Percentiles rank a stretch among this genome's conserved stretches.
Conservation (phyloP, 495 filamentous ascomycete genomes). For the Aspergillus saccharolyticus region DNA sequence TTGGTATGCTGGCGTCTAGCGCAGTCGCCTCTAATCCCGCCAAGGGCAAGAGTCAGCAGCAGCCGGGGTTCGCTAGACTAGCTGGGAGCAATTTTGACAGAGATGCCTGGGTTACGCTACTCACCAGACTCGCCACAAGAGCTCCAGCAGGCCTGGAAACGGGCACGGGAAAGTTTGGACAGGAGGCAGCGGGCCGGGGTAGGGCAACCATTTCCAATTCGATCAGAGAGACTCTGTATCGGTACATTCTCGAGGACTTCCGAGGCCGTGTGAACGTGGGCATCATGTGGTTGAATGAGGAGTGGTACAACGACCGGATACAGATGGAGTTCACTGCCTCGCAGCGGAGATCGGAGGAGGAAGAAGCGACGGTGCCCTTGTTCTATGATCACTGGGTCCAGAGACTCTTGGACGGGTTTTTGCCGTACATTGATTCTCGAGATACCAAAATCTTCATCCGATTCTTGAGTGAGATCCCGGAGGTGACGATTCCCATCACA, state of each 20-base stretch:
- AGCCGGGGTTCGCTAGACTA: constrained; percentile 68
- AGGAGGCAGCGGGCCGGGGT: constrained; percentile 12
- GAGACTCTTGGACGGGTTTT: constrained; percentile 76
- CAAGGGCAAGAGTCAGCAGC: constrained; percentile 36
- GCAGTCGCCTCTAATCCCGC: constrained; percentile 55
- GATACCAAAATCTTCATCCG: constrained; percentile 80
- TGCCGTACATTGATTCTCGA: constrained; percentile 77
- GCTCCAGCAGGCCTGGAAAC: constrained; percentile 63
- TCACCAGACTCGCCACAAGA: constrained; percentile 81
- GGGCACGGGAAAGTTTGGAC: constrained; percentile 29
- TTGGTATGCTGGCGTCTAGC: constrained; percentile 65
- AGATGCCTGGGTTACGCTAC: constrained; percentile 85
- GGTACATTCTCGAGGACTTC: constrained; percentile 87
- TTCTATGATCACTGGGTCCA: constrained; percentile 79
- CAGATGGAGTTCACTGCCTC: constrained; percentile 41
- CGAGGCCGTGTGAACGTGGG: constrained; percentile 78
- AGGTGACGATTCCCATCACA: constrained; percentile 63
- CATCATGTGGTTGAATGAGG: constrained; percentile 89
- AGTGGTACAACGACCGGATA: constrained; percentile 92
- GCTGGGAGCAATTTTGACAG: constrained; percentile 82
- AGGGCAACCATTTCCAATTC: constrained; percentile 50
- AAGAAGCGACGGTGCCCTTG: constrained; percentile 32
- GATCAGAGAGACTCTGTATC: constrained; percentile 74
- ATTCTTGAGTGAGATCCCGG: constrained; percentile 88
- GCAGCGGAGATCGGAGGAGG: constrained; percentile 35